These are phyloP conservation scores for Ziziphus jujuba DNA, from an alignment of 306 rosid genomes.

Conservation along the genomic window DNA sequence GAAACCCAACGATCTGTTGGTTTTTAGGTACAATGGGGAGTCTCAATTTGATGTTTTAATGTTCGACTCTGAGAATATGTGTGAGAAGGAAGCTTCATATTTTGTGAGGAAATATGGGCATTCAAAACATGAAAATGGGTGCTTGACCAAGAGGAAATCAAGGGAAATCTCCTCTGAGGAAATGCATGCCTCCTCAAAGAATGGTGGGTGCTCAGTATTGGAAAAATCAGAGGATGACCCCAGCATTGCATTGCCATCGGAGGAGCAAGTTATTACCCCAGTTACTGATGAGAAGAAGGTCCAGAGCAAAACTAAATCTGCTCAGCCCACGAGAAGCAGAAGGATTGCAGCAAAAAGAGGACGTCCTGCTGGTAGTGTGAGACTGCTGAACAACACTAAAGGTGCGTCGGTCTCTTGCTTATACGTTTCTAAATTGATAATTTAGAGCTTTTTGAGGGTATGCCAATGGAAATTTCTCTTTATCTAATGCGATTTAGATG, in stretches of 20 bases:
- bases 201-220: slow-evolving; percentile 28
- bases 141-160: slow-evolving; percentile 26
- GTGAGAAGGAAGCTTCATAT: slow-evolving; percentile 65
- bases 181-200: slow-evolving; percentile 29
- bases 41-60: slow-evolving; percentile 59
- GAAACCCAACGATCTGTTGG: slow-evolving; percentile 61
- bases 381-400: no score
- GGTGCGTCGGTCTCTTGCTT: no score
- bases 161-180: slow-evolving; percentile 29
- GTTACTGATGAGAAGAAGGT: no score
- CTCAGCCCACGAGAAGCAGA: no score
- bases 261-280: neutral
- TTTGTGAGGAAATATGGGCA: slow-evolving; percentile 50
- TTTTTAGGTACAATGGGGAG: slow-evolving; percentile 61
- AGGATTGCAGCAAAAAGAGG: no score
- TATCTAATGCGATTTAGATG: slow-evolving; percentile 20
- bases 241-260: neutral
- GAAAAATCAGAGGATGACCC: slow-evolving; percentile 23
- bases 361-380: no score
- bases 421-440: no score
- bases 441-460: no score
- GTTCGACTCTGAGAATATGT: slow-evolving; percentile 48
- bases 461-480: no score
- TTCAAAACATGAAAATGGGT: slow-evolving; percentile 16
- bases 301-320: no score